Conservation (phyloP, 2,329 filamentous ascomycete genomes). For the Thermothelomyces thermophilus region DNA sequence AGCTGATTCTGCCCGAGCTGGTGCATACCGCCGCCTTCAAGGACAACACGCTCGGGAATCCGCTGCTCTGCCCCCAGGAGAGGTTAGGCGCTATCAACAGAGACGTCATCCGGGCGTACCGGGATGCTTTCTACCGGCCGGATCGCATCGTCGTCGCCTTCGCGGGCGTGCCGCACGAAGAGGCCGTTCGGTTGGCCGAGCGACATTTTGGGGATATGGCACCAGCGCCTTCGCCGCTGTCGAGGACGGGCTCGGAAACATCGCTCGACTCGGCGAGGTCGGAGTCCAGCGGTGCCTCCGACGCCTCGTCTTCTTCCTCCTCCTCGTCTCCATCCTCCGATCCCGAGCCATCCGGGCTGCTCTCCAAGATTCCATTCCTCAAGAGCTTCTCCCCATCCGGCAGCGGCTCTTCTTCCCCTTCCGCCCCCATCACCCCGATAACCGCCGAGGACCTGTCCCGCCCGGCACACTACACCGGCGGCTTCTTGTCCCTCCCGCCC, state of each 20-base stretch:
- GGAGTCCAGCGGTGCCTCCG: conserved; percentile 29
- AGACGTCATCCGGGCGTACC: conserved; percentile 67
- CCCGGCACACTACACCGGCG: conserved; percentile 83
- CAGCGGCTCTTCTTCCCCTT: conserved; percentile 52
- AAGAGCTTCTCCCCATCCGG: conserved; percentile 74
- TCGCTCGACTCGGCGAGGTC: conserved; percentile 38
- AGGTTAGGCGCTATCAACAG: conserved; percentile 68
- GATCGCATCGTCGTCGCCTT: conserved; percentile 93
- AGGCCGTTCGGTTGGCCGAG: conserved; percentile 73
- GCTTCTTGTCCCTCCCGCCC: conserved; percentile 77
- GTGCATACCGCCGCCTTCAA: conserved; percentile 94
- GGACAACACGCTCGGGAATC: conserved; percentile 93
- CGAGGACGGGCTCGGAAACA: conserved; percentile 53
- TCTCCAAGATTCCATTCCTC: conserved; percentile 73
- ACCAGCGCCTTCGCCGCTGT: conserved; percentile 42
- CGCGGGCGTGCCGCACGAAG: conserved; percentile 76
- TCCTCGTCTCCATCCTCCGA: conserved; percentile 27
- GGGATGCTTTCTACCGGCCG: conserved; percentile 76
- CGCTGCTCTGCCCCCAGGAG: conserved; percentile 83
- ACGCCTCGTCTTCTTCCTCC: conserved; percentile 28
- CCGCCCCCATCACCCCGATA: conserved; percentile 35
- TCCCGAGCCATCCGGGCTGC: conserved; percentile 53
- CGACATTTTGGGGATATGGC: conserved; percentile 91
- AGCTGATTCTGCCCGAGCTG: conserved; percentile 89
- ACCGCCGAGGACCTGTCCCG: conserved; percentile 49